These are phyloP conservation scores for Fraxinus americana DNA, from an alignment of 257 asterid genomes.

Conservation along the genomic window DNA sequence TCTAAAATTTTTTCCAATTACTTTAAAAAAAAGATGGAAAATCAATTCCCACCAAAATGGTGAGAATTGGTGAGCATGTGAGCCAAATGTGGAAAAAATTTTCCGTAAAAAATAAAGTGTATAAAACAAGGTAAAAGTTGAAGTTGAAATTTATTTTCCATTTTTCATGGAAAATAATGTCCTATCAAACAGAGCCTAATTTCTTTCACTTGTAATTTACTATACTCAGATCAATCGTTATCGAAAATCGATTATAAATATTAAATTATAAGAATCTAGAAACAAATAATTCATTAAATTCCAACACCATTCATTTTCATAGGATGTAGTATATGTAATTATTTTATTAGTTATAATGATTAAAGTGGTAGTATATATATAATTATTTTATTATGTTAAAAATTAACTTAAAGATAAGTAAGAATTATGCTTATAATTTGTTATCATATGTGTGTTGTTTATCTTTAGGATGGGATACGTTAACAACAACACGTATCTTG, in stretches of 20 bases:
- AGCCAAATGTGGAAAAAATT: too few relatives aligned
- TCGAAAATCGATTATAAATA: background rate
- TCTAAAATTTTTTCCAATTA: too few relatives aligned
- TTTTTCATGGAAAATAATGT: too few relatives aligned
- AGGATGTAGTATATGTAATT: background rate
- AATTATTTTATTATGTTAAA: background rate
- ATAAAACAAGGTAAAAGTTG: too few relatives aligned
- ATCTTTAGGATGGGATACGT: conserved; percentile 70
- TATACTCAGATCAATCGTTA: background rate
- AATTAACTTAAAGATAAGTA: background rate
- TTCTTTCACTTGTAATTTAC: background rate
- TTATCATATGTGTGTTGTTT: background rate
- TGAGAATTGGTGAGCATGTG: too few relatives aligned
- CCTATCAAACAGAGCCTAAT: background rate
- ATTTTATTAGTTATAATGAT: background rate
- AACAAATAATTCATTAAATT: background rate
- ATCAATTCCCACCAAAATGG: too few relatives aligned
- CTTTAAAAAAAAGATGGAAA: too few relatives aligned
- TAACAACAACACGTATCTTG: conserved; percentile 65
- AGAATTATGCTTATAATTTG: background rate
- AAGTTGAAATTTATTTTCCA: too few relatives aligned
- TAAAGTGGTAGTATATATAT: background rate
- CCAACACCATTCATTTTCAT: background rate
- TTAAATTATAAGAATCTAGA: background rate
- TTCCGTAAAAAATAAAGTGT: too few relatives aligned